phyloP scores from a whole-genome alignment of 164 flowering plant genomes.

The Macadamia integrifolia region DNA sequence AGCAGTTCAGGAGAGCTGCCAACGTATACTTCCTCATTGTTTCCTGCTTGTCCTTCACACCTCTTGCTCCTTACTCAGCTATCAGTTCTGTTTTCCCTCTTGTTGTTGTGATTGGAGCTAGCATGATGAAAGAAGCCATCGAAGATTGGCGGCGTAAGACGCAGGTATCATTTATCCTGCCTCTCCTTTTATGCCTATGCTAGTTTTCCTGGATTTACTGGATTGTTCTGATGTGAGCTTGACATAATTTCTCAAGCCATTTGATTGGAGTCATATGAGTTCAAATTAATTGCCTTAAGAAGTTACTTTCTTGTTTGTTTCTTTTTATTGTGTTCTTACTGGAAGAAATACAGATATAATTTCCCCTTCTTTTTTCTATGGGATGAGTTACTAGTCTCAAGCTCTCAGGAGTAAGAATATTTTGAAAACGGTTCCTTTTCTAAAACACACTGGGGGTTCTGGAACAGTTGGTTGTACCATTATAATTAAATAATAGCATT shows the following conservation, averaged over 20 bases:
- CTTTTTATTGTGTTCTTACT: not conserved
- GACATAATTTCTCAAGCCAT: not conserved
- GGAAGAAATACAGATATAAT: not conserved
- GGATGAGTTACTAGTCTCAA: too few relatives aligned
- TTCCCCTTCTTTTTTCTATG: too few relatives aligned
- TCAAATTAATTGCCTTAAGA: not conserved
- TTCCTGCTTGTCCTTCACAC: constrained; percentile 58
- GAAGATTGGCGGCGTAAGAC: constrained; percentile 71
- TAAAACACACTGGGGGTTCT: not conserved
- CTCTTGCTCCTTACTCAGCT: constrained; percentile 59
- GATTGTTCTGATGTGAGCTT: not conserved
- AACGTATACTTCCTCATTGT: constrained; percentile 63
- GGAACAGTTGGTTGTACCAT: too few relatives aligned
- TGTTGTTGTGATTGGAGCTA: constrained; percentile 55
- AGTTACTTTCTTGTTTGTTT: not conserved
- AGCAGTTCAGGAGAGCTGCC: constrained; percentile 84
- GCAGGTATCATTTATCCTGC: constrained; percentile 41
- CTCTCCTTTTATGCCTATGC: not conserved
- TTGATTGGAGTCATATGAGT: not conserved
- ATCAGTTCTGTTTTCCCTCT: constrained; percentile 62
- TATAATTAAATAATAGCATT: too few relatives aligned
- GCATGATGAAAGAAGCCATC: constrained; percentile 70
- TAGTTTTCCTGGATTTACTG: not conserved
- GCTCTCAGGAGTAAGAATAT: too few relatives aligned
- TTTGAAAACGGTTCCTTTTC: too few relatives aligned